These are phyloP conservation scores for Millerago galiae DNA, from an alignment of 805 yeast species.

Conservation along the genomic window DNA sequence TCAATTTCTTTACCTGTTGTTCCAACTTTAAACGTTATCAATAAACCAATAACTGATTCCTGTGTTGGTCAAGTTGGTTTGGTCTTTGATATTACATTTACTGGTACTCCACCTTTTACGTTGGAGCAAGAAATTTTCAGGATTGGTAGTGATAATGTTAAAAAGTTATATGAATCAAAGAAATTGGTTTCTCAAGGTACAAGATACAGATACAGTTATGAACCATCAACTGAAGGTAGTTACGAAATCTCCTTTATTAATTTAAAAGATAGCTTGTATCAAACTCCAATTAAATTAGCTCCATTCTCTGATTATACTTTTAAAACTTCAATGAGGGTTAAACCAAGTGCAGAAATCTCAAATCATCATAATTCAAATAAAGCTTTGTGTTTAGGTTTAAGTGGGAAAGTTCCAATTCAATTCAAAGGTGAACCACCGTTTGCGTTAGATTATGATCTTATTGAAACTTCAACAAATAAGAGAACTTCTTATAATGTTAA, in stretches of 20 bases:
- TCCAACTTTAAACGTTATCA: conserved; percentile 37
- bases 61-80: conserved; percentile 94
- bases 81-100: conserved; percentile 55
- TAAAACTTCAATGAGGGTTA: conserved; percentile 64
- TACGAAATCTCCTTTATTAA: conserved; percentile 67
- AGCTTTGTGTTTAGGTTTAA: conserved; percentile 41
- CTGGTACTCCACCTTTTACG: conserved; percentile 80
- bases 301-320: conserved; percentile 44
- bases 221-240: conserved; percentile 76
- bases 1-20: conserved; percentile 52
- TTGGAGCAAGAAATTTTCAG: conserved; percentile 58
- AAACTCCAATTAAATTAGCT: conserved; percentile 29
- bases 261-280: conserved; percentile 59
- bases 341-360: conserved; percentile 44
- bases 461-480: conserved; percentile 47
- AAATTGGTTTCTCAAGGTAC: conserved; percentile 33
- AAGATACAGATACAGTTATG: conserved; percentile 55
- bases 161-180: conserved; percentile 30
- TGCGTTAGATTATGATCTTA: conserved; percentile 57
- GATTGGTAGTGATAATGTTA: conserved; percentile 30
- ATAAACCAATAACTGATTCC: conserved; percentile 60
- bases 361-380: conserved; percentile 9
- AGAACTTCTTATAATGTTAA: conserved; percentile 37
- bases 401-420: conserved; percentile 42
- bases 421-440: conserved; percentile 82